These are phyloP conservation scores for Pichia cactophila DNA, from an alignment of 1,139 yeast species.

Conservation along the genomic window DNA sequence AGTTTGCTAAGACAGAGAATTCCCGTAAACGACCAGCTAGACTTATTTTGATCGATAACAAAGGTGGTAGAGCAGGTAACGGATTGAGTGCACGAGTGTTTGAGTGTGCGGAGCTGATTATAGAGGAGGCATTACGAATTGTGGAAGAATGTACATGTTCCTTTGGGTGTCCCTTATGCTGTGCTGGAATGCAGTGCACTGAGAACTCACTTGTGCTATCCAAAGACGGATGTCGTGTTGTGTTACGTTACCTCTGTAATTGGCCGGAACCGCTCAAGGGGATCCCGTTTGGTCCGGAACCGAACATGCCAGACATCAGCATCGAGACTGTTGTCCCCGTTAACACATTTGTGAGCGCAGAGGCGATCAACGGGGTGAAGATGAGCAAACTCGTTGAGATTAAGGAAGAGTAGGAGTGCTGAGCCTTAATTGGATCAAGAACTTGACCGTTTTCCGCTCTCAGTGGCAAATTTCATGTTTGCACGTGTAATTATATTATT, in stretches of 20 bases:
- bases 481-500: too few species aligned
- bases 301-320: slow-evolving; percentile 59
- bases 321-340: slow-evolving; percentile 63
- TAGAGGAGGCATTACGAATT: slow-evolving; percentile 51
- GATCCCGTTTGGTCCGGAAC: slow-evolving; percentile 78
- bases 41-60: slow-evolving; percentile 71
- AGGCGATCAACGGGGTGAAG: slow-evolving; percentile 13
- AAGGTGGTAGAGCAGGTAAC: slow-evolving; percentile 71
- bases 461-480: not conserved
- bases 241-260: slow-evolving; percentile 31
- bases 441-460: not conserved
- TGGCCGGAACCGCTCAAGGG: slow-evolving; percentile 19
- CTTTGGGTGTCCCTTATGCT: slow-evolving; percentile 87
- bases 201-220: slow-evolving; percentile 80
- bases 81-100: slow-evolving; percentile 77
- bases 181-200: slow-evolving; percentile 69
- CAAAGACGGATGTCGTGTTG: slow-evolving; percentile 76
- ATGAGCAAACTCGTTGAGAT: slow-evolving; percentile 7
- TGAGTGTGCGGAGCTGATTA: slow-evolving; percentile 61
- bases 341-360: slow-evolving; percentile 49
- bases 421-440: not conserved
- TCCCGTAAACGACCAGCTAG: slow-evolving; percentile 77
- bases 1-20: slow-evolving; percentile 68
- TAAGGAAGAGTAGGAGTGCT: not conserved
- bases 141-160: slow-evolving; percentile 65